Evolutionary conservation across 2,329 filamentous ascomycete genomes (phyloP).

Genomic region (Penicillium sp.): DNA sequence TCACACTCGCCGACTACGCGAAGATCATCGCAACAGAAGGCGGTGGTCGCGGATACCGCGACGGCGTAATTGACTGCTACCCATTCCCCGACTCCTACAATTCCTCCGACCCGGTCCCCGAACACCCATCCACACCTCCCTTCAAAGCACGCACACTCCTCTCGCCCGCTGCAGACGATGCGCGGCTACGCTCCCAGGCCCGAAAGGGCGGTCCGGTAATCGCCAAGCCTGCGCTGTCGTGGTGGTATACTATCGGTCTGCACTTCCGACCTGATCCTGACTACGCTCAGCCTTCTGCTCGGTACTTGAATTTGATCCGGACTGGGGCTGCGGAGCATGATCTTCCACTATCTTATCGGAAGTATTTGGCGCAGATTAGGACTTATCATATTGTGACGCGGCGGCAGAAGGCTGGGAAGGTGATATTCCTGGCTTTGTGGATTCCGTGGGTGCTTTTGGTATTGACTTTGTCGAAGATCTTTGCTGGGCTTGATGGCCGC

Average conservation of each 20-base stretch:
- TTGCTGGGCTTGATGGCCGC: slow-evolving; percentile 67
- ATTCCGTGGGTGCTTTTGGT: slow-evolving; percentile 61
- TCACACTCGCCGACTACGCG: slow-evolving; percentile 78
- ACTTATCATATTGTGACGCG: slow-evolving; percentile 70
- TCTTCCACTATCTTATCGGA: slow-evolving; percentile 76
- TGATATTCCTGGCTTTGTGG: slow-evolving; percentile 64
- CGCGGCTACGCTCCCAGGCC: slow-evolving; percentile 17
- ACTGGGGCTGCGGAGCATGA: slow-evolving; percentile 77
- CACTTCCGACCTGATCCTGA: slow-evolving; percentile 64
- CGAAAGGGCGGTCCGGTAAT: neutral
- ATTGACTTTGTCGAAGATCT: slow-evolving; percentile 41
- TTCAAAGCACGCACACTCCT: slow-evolving; percentile 88
- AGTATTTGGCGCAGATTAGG: slow-evolving; percentile 69
- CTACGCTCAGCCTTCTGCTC: slow-evolving; percentile 79
- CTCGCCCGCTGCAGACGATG: slow-evolving; percentile 55
- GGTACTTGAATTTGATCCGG: slow-evolving; percentile 79
- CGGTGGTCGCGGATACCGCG: slow-evolving; percentile 79
- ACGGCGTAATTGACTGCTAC: slow-evolving; percentile 78
- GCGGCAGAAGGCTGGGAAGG: slow-evolving; percentile 67
- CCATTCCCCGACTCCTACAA: slow-evolving; percentile 58
- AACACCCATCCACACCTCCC: slow-evolving; percentile 61
- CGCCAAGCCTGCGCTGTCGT: slow-evolving; percentile 7
- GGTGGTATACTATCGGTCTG: slow-evolving; percentile 31
- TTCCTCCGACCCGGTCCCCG: slow-evolving; percentile 61
- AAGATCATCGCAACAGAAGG: slow-evolving; percentile 90